Conservation (phyloP, 371 early-diverging fungal species). For the Massospora cicadina region DNA sequence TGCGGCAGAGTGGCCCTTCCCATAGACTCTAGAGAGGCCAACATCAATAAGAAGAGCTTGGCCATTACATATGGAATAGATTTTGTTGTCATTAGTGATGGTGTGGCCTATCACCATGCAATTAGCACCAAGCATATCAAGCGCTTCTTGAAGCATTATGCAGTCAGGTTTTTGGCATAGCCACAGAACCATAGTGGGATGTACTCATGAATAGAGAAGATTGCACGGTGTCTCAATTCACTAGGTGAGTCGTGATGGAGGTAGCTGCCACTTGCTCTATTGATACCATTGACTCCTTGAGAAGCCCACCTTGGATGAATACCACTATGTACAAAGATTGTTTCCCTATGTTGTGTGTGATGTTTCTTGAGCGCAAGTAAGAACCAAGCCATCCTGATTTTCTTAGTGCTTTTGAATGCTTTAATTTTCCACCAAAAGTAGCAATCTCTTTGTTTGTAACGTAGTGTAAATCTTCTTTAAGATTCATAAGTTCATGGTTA, state of each 20-base stretch:
- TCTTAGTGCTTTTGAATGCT: constrained; percentile 31
- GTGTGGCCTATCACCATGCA: constrained; percentile 66
- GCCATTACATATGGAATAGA: constrained; percentile 43
- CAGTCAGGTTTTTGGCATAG: constrained; percentile 41
- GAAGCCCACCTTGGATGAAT: constrained; percentile 27
- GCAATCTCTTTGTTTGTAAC: constrained; percentile 39
- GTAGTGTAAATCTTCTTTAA: constrained; percentile 36
- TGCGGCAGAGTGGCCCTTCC: constrained; percentile 22
- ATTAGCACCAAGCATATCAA: constrained; percentile 30
- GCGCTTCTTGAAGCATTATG: constrained; percentile 24
- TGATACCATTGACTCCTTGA: constrained; percentile 16
- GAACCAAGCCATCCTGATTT: constrained; percentile 44
- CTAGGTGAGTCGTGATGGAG: not conserved
- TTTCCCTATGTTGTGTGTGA: constrained; percentile 36
- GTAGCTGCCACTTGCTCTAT: not conserved
- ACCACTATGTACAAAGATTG: constrained; percentile 62
- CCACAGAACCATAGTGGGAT: constrained; percentile 45
- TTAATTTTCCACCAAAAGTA: constrained; percentile 37
- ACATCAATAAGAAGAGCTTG: constrained; percentile 47
- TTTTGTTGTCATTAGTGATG: constrained; percentile 33
- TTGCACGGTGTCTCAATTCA: not conserved
- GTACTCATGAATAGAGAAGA: constrained; percentile 14
- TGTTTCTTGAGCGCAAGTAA: constrained; percentile 27
- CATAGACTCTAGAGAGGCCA: constrained; percentile 39
- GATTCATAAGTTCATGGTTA: constrained; percentile 63